Conservation (phyloP, 176 grass and related monocot genomes). For the Carex kokanica region DNA sequence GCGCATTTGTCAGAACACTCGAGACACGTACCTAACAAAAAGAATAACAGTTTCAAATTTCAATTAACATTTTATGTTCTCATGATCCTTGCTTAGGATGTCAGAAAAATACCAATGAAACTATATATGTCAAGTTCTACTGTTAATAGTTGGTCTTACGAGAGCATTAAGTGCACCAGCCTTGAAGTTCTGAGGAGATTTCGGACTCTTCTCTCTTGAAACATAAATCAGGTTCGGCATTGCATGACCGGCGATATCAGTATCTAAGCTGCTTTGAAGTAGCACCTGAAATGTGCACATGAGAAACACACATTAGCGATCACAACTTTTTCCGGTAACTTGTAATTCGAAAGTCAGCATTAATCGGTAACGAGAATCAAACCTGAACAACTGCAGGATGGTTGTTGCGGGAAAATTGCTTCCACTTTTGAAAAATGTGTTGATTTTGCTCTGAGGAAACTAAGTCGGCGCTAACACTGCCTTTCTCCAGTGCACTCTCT, state of each 20-base stretch:
- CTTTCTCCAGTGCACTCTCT: slow-evolving; percentile 33
- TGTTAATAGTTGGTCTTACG: slow-evolving; percentile 13
- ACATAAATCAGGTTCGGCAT: slow-evolving; percentile 43
- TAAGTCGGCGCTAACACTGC: not conserved
- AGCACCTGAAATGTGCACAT: slow-evolving; percentile 30
- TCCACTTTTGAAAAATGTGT: slow-evolving; percentile 31
- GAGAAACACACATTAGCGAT: not conserved
- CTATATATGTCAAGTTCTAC: not conserved
- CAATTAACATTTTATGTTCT: not conserved
- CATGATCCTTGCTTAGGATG: not conserved
- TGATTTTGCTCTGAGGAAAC: slow-evolving; percentile 12
- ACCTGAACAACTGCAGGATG: slow-evolving; percentile 40
- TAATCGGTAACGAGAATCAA: not conserved
- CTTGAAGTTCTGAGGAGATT: slow-evolving; percentile 40
- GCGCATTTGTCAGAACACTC: slow-evolving; percentile 30
- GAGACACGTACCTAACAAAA: slow-evolving; percentile 37
- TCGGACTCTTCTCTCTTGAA: slow-evolving; percentile 43
- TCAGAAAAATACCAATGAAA: not conserved
- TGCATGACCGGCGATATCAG: slow-evolving; percentile 20
- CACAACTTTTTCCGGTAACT: too few relatives aligned
- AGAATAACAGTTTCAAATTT: not conserved
- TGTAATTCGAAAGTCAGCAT: not conserved
- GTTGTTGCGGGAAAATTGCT: slow-evolving; percentile 26
- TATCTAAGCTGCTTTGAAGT: slow-evolving; percentile 33
- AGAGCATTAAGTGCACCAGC: slow-evolving; percentile 44